These are phyloP conservation scores for Metschnikowia shivogae DNA, from an alignment of 805 yeast genomes.

Conservation along the genomic window DNA sequence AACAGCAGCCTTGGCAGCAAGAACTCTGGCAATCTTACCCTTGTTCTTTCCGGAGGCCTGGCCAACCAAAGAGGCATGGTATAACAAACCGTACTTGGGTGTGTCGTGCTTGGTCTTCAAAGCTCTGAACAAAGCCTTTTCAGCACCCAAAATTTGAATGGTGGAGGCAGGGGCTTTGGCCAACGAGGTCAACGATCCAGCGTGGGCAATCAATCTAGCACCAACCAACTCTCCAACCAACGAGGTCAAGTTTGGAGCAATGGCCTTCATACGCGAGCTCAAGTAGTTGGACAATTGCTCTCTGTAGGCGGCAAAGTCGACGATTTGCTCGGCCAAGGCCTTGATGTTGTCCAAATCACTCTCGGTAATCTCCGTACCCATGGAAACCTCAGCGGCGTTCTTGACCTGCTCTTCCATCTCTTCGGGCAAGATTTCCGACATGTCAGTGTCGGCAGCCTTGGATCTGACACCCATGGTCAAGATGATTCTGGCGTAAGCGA, in stretches of 20 bases:
- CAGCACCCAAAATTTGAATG: slow-evolving; percentile 96
- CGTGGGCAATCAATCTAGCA: slow-evolving; percentile 96
- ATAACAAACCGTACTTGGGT: slow-evolving; percentile 92
- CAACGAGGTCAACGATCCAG: slow-evolving; percentile 93
- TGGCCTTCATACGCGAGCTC: slow-evolving; percentile 94
- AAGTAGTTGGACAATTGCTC: slow-evolving; percentile 91
- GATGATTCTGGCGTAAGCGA: slow-evolving; percentile 92
- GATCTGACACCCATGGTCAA: slow-evolving; percentile 92
- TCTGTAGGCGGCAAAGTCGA: slow-evolving; percentile 93
- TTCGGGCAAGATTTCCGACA: slow-evolving; percentile 50
- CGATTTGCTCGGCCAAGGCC: slow-evolving; percentile 92
- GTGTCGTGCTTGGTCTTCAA: slow-evolving; percentile 95
- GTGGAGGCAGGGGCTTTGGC: slow-evolving; percentile 99
- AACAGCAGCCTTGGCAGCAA: slow-evolving; percentile 98
- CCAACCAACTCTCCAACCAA: slow-evolving; percentile 98
- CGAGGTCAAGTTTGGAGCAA: slow-evolving; percentile 96
- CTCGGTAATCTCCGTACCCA: slow-evolving; percentile 98
- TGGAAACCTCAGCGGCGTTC: slow-evolving; percentile 95
- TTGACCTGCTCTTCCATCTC: slow-evolving; percentile 60
- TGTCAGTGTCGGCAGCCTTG: slow-evolving; percentile 82
- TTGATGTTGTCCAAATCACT: slow-evolving; percentile 82
- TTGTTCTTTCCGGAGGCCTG: slow-evolving; percentile 94
- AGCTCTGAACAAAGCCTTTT: slow-evolving; percentile 94
- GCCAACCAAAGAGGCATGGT: slow-evolving; percentile 92
- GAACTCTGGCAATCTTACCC: slow-evolving; percentile 97